Percentiles rank a stretch among this genome's conserved stretches.
These are phyloP conservation scores for Lolium rigidum DNA, from an alignment of 176 grass and related monocot species.

Conservation along the genomic window DNA sequence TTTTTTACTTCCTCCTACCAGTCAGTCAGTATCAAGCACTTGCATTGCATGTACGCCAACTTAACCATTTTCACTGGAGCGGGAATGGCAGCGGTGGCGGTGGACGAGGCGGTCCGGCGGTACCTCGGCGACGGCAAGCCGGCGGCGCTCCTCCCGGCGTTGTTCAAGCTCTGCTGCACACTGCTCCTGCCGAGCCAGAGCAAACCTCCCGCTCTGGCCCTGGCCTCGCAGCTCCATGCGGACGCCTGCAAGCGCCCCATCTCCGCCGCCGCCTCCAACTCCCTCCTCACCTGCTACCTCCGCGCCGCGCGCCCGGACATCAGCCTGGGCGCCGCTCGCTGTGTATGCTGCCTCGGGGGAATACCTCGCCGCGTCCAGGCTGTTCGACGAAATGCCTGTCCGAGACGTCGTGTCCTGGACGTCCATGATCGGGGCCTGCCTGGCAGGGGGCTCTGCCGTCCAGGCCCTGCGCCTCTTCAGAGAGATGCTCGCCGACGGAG, in stretches of 20 bases:
- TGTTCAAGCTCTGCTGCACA: neutral
- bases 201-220: neutral
- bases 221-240: neutral
- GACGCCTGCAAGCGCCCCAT: slow-evolving; percentile 6
- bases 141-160: neutral
- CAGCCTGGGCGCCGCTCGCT: neutral
- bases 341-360: neutral
- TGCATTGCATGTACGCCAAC: no score
- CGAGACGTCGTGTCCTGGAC: neutral
- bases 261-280: neutral
- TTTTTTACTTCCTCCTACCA: no score
- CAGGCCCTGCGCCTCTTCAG: neutral
- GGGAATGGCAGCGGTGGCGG: neutral
- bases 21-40: no score
- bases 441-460: neutral
- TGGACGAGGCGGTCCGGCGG: neutral
- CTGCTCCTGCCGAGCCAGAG: neutral
- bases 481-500: neutral
- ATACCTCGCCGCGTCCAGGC: neutral
- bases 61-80: no score
- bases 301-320: neutral
- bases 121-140: neutral
- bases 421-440: neutral
- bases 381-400: neutral
- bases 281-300: neutral